These are phyloP conservation scores for Microbotryum violaceum DNA, from an alignment of 1,284 basidiomycete species.

Conservation along the genomic window DNA sequence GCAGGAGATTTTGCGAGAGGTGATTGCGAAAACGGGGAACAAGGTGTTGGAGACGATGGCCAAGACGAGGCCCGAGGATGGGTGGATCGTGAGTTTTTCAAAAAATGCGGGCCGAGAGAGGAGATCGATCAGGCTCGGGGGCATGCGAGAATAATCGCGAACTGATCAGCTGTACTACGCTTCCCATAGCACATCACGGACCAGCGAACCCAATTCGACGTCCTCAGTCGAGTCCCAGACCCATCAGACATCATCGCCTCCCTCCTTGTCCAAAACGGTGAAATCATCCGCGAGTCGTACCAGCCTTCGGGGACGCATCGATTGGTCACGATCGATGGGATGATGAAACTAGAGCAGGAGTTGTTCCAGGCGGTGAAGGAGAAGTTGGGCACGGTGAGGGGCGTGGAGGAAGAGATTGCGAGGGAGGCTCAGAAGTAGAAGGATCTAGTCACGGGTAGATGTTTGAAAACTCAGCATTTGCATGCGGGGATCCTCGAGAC, in stretches of 20 bases:
- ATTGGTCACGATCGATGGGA: slow-evolving; percentile 22
- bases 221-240: slow-evolving; percentile 21
- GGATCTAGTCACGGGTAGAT: too few relatives aligned
- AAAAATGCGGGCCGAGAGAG: not conserved
- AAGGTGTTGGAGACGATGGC: slow-evolving; percentile 17
- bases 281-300: slow-evolving; percentile 13
- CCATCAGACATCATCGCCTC: slow-evolving; percentile 31
- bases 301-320: slow-evolving; percentile 20
- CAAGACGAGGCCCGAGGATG: slow-evolving; percentile 6
- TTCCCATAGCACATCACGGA: slow-evolving; percentile 25
- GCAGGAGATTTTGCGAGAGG: slow-evolving; percentile 17
- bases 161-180: too few relatives aligned
- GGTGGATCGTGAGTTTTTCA: slow-evolving; percentile 6
- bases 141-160: too few relatives aligned
- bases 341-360: slow-evolving; percentile 10
- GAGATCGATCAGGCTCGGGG: not conserved
- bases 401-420: slow-evolving; percentile 35
- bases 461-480: too few relatives aligned
- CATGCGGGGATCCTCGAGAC: too few relatives aligned
- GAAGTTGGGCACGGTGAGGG: slow-evolving; percentile 40
- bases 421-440: too few relatives aligned
- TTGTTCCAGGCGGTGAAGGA: slow-evolving; percentile 8
- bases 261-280: slow-evolving; percentile 15
- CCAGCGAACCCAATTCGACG: slow-evolving; percentile 21
- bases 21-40: slow-evolving; percentile 1